phyloP scores from a whole-genome alignment of 2,329 filamentous ascomycete genomes.

The Allantophomopsis lycopodina region DNA sequence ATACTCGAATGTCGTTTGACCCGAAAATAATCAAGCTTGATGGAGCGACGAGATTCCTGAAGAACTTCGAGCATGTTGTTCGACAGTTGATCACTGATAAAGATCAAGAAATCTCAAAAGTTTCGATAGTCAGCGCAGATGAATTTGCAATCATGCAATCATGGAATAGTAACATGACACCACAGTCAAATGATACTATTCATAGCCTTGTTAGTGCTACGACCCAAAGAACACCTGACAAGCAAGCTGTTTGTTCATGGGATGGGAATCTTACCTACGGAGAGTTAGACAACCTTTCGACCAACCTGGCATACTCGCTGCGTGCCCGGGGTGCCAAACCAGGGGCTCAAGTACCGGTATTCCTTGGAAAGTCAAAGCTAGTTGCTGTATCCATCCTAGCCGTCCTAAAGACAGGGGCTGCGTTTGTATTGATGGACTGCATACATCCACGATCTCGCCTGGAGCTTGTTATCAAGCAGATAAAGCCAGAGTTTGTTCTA shows the following conservation, averaged over 20 bases:
- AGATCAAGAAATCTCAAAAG: too few relatives aligned
- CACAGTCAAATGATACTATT: too few relatives aligned
- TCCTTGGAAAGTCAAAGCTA: constrained; percentile 12
- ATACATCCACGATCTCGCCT: constrained; percentile 2
- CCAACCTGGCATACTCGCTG: constrained; percentile 2
- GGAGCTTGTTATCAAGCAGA: constrained; percentile 1
- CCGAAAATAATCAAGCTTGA: too few relatives aligned
- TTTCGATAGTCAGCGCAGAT: too few relatives aligned
- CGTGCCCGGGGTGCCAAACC: constrained; percentile 2
- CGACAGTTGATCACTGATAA: too few relatives aligned
- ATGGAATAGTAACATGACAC: too few relatives aligned
- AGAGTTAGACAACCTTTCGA: constrained; percentile 5
- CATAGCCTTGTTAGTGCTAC: too few relatives aligned
- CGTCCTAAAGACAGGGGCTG: constrained; percentile 13
- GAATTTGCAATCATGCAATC: too few relatives aligned
- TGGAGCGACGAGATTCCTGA: too few relatives aligned
- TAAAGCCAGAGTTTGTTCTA: not conserved
- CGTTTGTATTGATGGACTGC: constrained; percentile 14
- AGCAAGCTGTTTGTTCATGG: constrained; percentile 9
- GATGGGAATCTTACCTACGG: constrained; percentile 8
- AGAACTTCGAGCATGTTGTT: too few relatives aligned
- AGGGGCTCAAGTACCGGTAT: constrained; percentile 6
- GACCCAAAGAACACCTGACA: too few relatives aligned
- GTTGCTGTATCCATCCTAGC: constrained; percentile 12
- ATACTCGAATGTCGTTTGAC: too few relatives aligned